Evolutionary conservation across 352 stramenopile genomes (phyloP), one percentile per base, ranked within the genome.

Genomic region (Globisporangium uncinulatum): DNA sequence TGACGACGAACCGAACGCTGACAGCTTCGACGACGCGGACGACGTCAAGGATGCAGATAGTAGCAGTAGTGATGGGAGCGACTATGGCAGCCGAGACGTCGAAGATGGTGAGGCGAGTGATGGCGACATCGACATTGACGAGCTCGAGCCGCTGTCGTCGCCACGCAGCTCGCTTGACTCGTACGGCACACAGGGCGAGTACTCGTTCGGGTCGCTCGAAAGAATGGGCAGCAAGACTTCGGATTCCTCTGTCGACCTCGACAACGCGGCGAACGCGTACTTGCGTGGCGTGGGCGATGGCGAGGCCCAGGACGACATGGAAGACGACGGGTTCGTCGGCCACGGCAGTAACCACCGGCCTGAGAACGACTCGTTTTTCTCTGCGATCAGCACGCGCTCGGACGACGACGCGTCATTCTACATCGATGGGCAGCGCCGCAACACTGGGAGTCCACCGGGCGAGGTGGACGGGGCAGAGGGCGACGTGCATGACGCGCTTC

Each of bases 341-440:
- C 62, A 74, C 10, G 62, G 54, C 11, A 63, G 54, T 19, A 71
- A 73, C 49, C 62, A 72, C 41, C 66, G 56, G 2, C 43, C 32
- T 24, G 60, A 63, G n/a, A 57, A 65, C 50, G 59, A 74, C 58
- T 75, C 76, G 36, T 79, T 79, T 39, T 64, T 81, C 58, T 89
- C 79, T 14, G 73, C 79, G 24, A 47, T 84, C 36, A 91, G 80
- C 48, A 63, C 70, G 50, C 74, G 72, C 4, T 91, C 80, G 2
- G 73, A 87, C 31, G 78, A 88, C 44, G 83, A 83, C 21, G 61
- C 66, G 10, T 74, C 61, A 8, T 87, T 83, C 46, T 83, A 85
- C 60, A 73, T 86, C 17, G 48, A 75, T 9, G 68, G 68, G 19
- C 65, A 72, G 29, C 70, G 52, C 1, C 52, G 46, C 11, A 54